Evolutionary conservation across 1,284 basidiomycete genomes (phyloP).

Genomic region (Tilletia indica): DNA sequence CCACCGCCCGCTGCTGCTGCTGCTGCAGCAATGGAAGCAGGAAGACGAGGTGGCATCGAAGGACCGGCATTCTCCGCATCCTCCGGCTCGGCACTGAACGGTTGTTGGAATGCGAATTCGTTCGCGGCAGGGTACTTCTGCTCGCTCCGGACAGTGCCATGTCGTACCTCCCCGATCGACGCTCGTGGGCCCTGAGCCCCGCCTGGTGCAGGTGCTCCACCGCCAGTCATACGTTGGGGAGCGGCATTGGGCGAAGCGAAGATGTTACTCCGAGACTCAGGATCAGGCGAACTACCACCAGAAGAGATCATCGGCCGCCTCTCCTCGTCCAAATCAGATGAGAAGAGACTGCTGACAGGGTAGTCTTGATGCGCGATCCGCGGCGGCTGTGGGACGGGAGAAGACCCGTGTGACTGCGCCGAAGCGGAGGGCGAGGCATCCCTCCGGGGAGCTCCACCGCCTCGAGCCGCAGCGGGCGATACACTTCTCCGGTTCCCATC

Average conservation of each 20-base stretch:
- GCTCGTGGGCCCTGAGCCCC: neutral
- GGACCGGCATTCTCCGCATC: slow-evolving; percentile 21
- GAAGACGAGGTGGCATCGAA: slow-evolving; percentile 13
- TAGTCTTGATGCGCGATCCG: slow-evolving; percentile 31
- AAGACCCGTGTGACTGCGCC: slow-evolving; percentile 27
- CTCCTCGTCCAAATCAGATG: slow-evolving; percentile 36
- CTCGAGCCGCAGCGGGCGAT: slow-evolving; percentile 23
- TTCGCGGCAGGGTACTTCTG: slow-evolving; percentile 42
- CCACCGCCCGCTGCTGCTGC: slow-evolving; percentile 22
- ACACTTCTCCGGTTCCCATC: slow-evolving; percentile 38
- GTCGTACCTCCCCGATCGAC: slow-evolving; percentile 30
- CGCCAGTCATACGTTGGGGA: neutral
- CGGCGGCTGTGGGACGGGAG: neutral
- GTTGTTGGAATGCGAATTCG: slow-evolving; percentile 40
- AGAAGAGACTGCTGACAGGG: slow-evolving; percentile 22
- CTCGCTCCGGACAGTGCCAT: slow-evolving; percentile 41
- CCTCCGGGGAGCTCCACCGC: slow-evolving; percentile 33
- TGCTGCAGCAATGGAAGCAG: slow-evolving; percentile 19
- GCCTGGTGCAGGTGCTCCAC: neutral
- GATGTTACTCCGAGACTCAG: slow-evolving; percentile 17
- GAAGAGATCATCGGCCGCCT: slow-evolving; percentile 46
- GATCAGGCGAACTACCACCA: slow-evolving; percentile 37
- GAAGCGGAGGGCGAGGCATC: slow-evolving; percentile 30
- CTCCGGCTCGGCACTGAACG: slow-evolving; percentile 42
- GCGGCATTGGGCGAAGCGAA: slow-evolving; percentile 21